These are phyloP conservation scores for Ophiostoma populinum DNA, from an alignment of 2,329 filamentous ascomycete genomes.

Conservation along the genomic window DNA sequence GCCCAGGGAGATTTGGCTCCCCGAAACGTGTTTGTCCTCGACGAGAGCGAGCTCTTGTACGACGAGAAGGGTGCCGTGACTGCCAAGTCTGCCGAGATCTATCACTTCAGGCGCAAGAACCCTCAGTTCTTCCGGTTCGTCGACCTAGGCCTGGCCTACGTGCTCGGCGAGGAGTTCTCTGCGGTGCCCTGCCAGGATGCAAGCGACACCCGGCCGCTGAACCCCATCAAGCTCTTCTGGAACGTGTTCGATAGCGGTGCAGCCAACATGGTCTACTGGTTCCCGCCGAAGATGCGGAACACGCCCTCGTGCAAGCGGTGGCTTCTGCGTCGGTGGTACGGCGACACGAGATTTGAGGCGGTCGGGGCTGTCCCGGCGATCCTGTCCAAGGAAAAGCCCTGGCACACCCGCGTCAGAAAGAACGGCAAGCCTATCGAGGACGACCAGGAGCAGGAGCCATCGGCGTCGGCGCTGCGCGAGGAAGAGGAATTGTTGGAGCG, in stretches of 20 bases:
- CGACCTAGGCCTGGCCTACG: conserved; percentile 9
- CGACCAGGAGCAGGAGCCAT: neutral
- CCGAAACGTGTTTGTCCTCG: conserved; percentile 9
- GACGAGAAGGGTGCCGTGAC: conserved; percentile 19
- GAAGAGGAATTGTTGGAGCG: too few species aligned
- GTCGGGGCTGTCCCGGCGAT: conserved; percentile 4
- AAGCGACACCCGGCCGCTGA: conserved; percentile 7
- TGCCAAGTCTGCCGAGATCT: neutral
- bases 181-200: neutral
- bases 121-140: conserved; percentile 9
- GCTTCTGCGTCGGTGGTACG: conserved; percentile 10
- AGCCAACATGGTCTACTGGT: conserved; percentile 10
- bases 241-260: conserved; percentile 9
- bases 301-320: conserved; percentile 7
- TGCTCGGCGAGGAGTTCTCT: conserved; percentile 5
- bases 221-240: conserved; percentile 10
- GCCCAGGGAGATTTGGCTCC: conserved; percentile 10
- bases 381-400: neutral
- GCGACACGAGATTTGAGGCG: conserved; percentile 9
- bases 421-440: neutral
- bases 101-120: neutral
- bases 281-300: conserved; percentile 7
- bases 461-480: neutral
- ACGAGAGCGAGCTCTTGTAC: neutral
- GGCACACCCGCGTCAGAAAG: neutral